These are phyloP conservation scores for Aspergillus viridinutans DNA, from an alignment of 2,329 filamentous ascomycete genomes.

Conservation along the genomic window DNA sequence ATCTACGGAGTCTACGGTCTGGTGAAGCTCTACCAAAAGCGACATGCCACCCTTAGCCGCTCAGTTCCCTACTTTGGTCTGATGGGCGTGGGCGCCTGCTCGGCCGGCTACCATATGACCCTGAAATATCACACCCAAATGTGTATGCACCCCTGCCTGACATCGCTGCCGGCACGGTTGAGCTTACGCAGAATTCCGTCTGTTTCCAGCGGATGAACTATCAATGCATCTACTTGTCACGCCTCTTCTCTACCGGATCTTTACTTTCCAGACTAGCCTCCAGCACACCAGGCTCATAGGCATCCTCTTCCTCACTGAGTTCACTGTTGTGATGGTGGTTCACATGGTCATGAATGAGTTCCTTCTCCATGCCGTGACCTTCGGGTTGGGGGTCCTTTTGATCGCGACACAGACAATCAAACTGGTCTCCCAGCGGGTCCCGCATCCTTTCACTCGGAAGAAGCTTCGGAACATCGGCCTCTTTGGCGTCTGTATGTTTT, in stretches of 20 bases:
- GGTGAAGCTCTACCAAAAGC: conserved; percentile 17
- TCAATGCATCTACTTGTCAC: conserved; percentile 44
- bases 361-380: conserved; percentile 35
- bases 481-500: conserved; percentile 23
- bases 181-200: neutral
- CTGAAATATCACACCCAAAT: conserved; percentile 32
- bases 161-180: neutral
- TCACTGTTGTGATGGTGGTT: conserved; percentile 36
- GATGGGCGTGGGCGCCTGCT: conserved; percentile 31
- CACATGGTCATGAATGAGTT: conserved; percentile 45
- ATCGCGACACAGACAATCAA: conserved; percentile 29
- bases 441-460: conserved; percentile 20
- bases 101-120: conserved; percentile 28
- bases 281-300: conserved; percentile 21
- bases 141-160: conserved; percentile 16
- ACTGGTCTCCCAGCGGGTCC: conserved; percentile 32
- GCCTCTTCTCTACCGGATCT: conserved; percentile 39
- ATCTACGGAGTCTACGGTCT: conserved; percentile 39
- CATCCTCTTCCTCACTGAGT: conserved; percentile 14
- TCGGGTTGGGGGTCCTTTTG: conserved; percentile 33
- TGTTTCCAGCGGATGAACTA: conserved; percentile 35
- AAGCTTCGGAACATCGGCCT: conserved; percentile 16
- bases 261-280: conserved; percentile 30
- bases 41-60: conserved; percentile 19
- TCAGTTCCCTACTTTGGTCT: conserved; percentile 37